A percentile compares a stretch with the other conserved stretches of the same genome.
Conservation (phyloP, 257 asterid species). For the Fraxinus anomala region DNA sequence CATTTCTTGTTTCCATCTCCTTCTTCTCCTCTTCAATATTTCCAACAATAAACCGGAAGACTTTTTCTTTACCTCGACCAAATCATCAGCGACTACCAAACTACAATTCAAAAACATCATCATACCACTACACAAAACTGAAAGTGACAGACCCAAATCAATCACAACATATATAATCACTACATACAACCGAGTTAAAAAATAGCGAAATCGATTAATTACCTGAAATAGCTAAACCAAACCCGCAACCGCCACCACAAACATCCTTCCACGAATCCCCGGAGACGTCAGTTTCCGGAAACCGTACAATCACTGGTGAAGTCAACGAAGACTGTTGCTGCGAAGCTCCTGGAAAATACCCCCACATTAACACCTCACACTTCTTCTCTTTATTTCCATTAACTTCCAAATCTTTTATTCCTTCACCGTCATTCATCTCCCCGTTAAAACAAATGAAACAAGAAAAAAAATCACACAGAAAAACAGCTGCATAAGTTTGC, state of each 20-base stretch:
- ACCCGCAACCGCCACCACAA: conserved; percentile 81
- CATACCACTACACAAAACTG: neutral
- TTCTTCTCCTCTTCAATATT: no score
- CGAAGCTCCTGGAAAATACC: conserved; percentile 68
- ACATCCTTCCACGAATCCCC: conserved; percentile 72
- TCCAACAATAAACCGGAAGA: neutral
- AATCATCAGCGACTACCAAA: neutral
- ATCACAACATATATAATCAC: neutral
- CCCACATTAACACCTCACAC: conserved; percentile 66
- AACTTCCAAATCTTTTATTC: conserved; percentile 20
- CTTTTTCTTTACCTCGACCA: neutral
- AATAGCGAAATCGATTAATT: conserved; percentile 14
- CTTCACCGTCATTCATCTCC: conserved; percentile 46
- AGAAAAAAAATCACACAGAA: neutral
- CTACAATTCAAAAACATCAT: neutral
- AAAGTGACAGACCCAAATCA: conserved; percentile 5
- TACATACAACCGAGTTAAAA: conserved; percentile 1
- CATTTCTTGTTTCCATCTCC: no score
- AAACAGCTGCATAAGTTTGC: neutral
- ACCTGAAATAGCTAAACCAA: conserved; percentile 76
- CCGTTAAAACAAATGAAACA: neutral
- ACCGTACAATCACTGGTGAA: conserved; percentile 47
- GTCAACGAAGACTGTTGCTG: conserved; percentile 47
- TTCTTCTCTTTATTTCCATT: conserved; percentile 28
- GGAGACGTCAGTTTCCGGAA: conserved; percentile 37